These are phyloP conservation scores for Beta vulgaris DNA, from an alignment of 148 eudicot species.

Conservation along the genomic window DNA sequence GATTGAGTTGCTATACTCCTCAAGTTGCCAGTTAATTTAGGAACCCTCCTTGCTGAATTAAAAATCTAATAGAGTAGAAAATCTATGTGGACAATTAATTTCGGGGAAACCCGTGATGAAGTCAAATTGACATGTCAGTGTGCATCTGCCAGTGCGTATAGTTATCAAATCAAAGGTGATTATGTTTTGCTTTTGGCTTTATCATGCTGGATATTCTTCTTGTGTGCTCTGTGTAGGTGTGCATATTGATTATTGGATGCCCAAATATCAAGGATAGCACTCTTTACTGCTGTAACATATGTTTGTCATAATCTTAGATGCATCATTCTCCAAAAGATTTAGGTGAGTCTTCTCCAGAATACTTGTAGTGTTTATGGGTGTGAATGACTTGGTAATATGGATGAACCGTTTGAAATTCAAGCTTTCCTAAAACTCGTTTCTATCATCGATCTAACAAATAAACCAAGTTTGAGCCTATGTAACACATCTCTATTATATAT, in stretches of 20 bases:
- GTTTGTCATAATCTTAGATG: background rate
- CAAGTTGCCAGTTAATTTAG: no score
- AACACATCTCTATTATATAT: no score
- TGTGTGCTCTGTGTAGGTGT: conserved; percentile 2
- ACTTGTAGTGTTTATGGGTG: background rate
- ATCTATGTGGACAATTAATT: background rate
- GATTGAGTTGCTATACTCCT: background rate
- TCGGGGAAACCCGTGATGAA: background rate
- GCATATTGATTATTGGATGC: background rate
- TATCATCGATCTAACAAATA: no score
- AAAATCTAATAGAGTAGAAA: background rate
- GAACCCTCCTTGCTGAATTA: background rate
- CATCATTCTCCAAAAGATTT: background rate
- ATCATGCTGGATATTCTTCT: conserved; percentile 2
- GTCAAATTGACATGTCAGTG: background rate
- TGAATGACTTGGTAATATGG: background rate
- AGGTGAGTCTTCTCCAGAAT: background rate
- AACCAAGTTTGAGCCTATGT: no score
- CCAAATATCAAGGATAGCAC: conserved; percentile 1
- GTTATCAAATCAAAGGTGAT: background rate
- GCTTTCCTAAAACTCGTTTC: no score
- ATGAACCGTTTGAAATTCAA: background rate
- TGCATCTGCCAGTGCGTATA: background rate
- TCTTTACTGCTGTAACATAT: background rate
- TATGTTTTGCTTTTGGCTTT: background rate